phyloP scores from a whole-genome alignment of 352 stramenopile genomes.

The Blastocystis sp. region DNA sequence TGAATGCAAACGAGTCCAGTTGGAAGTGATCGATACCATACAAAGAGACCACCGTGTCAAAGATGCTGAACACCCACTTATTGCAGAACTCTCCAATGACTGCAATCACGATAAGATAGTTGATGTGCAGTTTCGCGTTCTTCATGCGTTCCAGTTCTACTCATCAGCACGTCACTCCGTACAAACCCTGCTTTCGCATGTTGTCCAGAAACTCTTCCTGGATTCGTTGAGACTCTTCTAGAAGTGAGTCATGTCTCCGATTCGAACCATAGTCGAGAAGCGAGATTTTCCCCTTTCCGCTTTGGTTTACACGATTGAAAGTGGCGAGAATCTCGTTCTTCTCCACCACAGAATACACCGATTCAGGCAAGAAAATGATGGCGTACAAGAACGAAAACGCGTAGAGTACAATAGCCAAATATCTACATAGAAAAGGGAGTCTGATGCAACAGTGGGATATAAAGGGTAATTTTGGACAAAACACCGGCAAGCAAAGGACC shows the following conservation, averaged over 20 bases:
- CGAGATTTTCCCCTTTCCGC: background rate
- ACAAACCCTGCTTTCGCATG: conserved; percentile 4
- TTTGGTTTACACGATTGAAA: background rate
- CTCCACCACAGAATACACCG: conserved; percentile 26
- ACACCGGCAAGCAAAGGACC: background rate
- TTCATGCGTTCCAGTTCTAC: conserved; percentile 23
- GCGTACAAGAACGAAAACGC: background rate
- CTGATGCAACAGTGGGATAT: background rate
- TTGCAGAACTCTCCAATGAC: conserved; percentile 57
- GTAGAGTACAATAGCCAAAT: background rate
- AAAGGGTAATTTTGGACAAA: conserved; percentile 9
- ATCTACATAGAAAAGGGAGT: background rate
- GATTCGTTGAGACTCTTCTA: conserved; percentile 48
- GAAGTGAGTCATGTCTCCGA: background rate
- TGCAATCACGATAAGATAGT: conserved; percentile 48
- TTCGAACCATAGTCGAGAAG: conserved; percentile 25
- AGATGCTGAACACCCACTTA: conserved; percentile 16
- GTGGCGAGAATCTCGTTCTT: conserved; percentile 28
- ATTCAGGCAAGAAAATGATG: conserved; percentile 36
- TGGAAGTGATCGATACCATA: conserved; percentile 19
- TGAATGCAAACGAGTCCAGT: background rate
- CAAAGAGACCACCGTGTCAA: conserved; percentile 23
- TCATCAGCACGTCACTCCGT: background rate
- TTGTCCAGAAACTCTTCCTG: background rate
- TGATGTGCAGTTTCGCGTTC: background rate